Evolutionary conservation across 208 protist genomes (phyloP).

Genomic region (Phytomonas francai): DNA sequence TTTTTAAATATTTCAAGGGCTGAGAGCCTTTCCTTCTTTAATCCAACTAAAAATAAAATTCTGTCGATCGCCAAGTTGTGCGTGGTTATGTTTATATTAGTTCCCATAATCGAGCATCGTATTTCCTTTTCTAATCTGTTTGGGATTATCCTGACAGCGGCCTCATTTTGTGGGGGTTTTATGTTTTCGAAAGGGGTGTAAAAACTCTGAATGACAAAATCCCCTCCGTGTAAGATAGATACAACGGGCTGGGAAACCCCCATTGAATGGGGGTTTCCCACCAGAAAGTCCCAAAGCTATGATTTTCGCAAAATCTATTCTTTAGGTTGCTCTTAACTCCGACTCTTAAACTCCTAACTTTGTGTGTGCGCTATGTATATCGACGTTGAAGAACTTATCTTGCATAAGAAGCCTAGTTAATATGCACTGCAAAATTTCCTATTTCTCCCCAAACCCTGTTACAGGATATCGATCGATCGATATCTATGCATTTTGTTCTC

Average conservation of each 20-base stretch:
- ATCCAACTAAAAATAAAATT: constrained; percentile 84
- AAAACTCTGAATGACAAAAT: not conserved
- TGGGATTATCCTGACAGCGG: constrained; percentile 47
- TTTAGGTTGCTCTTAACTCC: no score
- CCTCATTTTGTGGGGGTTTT: constrained; percentile 65
- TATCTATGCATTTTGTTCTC: no score
- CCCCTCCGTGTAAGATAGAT: not conserved
- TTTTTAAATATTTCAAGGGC: constrained; percentile 87
- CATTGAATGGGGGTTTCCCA: no score
- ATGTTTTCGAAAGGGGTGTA: not conserved
- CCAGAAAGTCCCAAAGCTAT: no score
- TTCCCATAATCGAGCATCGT: constrained; percentile 48
- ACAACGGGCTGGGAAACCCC: no score
- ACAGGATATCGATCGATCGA: no score
- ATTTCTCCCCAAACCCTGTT: no score
- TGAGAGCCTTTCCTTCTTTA: constrained; percentile 82
- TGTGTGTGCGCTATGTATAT: not conserved
- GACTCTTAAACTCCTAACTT: not conserved
- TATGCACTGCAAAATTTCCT: not conserved
- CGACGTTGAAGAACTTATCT: not conserved
- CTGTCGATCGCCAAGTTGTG: constrained; percentile 83
- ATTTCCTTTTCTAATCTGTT: constrained; percentile 22
- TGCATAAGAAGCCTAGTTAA: not conserved
- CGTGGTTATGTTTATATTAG: constrained; percentile 62
- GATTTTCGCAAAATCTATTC: no score